phyloP scores from a whole-genome alignment of 768 basidiomycete species.

The Lepiota venenata region DNA sequence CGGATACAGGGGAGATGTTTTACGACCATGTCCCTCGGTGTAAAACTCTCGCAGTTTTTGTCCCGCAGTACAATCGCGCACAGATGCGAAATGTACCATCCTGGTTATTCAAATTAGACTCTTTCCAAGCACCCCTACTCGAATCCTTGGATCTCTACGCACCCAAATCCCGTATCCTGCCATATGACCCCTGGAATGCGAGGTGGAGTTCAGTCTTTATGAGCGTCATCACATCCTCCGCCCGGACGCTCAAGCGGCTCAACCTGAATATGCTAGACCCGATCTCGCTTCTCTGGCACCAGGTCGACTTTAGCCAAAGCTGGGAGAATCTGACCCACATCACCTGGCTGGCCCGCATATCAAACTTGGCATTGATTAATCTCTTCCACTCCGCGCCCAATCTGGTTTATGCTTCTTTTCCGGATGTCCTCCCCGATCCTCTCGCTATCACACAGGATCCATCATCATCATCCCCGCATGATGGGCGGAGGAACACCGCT shows the following conservation, averaged over 20 bases:
- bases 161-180: neutral
- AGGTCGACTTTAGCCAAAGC: neutral
- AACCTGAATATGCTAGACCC: neutral
- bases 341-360: constrained; percentile 5
- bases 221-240: constrained; percentile 4
- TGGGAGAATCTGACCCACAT: constrained; percentile 11
- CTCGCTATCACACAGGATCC: too few species aligned
- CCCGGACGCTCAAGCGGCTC: neutral
- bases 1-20: neutral
- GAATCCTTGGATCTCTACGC: constrained; percentile 9
- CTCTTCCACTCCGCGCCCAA: constrained; percentile 10
- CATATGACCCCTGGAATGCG: neutral
- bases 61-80: neutral
- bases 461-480: too few species aligned
- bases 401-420: constrained; percentile 10
- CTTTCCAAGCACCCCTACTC: constrained; percentile 1
- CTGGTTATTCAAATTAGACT: neutral
- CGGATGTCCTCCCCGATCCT: neutral
- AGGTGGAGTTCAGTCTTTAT: constrained; percentile 1
- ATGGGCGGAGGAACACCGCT: neutral
- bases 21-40: neutral
- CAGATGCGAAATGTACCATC: neutral
- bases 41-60: constrained; percentile 1
- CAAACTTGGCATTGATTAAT: neutral
- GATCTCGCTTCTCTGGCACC: neutral